Conservation (phyloP, 768 basidiomycete genomes). For the Russula compacta region DNA sequence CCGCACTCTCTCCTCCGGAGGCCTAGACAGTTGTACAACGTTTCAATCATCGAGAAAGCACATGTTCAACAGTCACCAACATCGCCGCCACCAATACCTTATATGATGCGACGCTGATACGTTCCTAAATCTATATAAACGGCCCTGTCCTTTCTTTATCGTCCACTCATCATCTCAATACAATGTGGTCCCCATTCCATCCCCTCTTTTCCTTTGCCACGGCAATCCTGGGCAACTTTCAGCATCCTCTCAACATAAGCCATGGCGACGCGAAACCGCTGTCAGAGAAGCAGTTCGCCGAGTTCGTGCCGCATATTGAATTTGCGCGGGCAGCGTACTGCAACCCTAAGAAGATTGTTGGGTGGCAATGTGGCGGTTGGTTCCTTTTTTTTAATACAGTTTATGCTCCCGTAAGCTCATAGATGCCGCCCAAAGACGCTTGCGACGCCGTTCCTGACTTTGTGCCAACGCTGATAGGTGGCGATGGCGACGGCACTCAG, state of each 20-base stretch:
- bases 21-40: too few species aligned
- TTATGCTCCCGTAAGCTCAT: not conserved
- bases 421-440: constrained; percentile 26
- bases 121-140: not conserved
- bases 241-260: not conserved
- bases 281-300: constrained; percentile 28
- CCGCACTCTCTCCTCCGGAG: too few species aligned
- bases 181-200: not conserved
- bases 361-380: constrained; percentile 40
- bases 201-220: not conserved
- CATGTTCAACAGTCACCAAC: too few species aligned
- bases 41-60: too few species aligned
- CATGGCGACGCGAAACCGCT: constrained; percentile 20
- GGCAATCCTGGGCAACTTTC: not conserved
- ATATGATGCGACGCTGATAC: not conserved
- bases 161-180: not conserved
- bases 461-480: constrained; percentile 35
- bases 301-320: constrained; percentile 38
- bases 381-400: constrained; percentile 7
- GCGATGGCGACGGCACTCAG: constrained; percentile 40
- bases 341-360: constrained; percentile 27
- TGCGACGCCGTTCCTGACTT: constrained; percentile 36
- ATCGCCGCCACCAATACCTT: not conserved
- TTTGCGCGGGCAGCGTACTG: constrained; percentile 53
- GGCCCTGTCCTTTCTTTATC: not conserved